Conservation (phyloP, 2,329 filamentous ascomycete genomes). For the Pestalotiopsis sp. region DNA sequence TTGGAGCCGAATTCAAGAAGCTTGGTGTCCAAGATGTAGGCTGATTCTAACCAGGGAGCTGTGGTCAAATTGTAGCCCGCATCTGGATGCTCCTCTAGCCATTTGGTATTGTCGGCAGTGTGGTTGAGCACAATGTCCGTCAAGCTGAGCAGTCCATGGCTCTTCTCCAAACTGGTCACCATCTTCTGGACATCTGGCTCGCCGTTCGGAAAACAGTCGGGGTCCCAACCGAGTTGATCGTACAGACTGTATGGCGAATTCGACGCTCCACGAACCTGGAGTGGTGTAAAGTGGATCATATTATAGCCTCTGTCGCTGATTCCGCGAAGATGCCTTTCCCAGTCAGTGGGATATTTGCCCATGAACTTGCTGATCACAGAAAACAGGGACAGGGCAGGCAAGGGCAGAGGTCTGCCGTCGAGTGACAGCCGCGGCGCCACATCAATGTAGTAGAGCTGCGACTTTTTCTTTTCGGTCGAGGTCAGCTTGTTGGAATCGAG, state of each 20-base stretch:
- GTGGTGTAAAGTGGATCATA: constrained; percentile 97
- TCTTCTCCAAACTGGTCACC: constrained; percentile 78
- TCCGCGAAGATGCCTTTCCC: constrained; percentile 85
- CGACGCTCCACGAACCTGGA: constrained; percentile 85
- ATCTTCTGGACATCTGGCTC: constrained; percentile 79
- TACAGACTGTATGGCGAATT: constrained; percentile 98
- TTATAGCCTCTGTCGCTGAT: constrained; percentile 95
- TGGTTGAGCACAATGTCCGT: constrained; percentile 99
- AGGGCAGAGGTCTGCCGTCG: constrained; percentile 72
- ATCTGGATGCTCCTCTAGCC: constrained; percentile 93
- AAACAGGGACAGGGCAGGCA: constrained; percentile 88
- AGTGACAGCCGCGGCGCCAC: constrained; percentile 81
- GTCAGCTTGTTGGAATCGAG: constrained; percentile 47
- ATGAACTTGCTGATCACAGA: constrained; percentile 98
- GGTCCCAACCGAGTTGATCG: constrained; percentile 88
- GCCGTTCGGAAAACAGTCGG: constrained; percentile 78
- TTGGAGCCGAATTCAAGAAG: constrained; percentile 77
- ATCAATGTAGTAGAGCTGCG: constrained; percentile 87
- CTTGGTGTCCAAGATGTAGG: constrained; percentile 62
- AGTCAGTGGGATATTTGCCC: constrained; percentile 87
- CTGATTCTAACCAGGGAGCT: constrained; percentile 75
- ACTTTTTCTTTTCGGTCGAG: constrained; percentile 62
- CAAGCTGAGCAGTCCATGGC: constrained; percentile 82
- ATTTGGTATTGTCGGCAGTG: constrained; percentile 92
- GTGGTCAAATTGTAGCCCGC: constrained; percentile 93